Conservation (phyloP, 1,139 yeast species). For the Suhomyces bokatorum region DNA sequence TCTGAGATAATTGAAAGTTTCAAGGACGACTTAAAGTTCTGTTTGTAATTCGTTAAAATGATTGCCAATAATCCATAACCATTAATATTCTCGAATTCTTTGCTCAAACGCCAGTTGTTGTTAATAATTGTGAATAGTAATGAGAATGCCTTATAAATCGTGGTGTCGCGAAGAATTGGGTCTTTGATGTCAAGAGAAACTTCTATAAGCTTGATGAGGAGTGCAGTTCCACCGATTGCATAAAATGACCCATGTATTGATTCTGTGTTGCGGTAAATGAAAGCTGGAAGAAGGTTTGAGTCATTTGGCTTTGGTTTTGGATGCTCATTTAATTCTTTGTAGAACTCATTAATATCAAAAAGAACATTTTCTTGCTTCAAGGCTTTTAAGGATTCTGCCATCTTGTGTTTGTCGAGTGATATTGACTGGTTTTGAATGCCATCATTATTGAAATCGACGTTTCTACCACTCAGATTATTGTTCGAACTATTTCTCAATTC, state of each 20-base stretch:
- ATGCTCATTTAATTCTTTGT: slow-evolving; percentile 8
- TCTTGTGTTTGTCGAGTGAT: slow-evolving; percentile 21
- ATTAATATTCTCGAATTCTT: slow-evolving; percentile 45
- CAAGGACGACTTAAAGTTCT: slow-evolving; percentile 22
- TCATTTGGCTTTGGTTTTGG: not conserved
- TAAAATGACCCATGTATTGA: slow-evolving; percentile 36
- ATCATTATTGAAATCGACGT: not conserved
- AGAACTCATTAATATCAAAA: slow-evolving; percentile 33
- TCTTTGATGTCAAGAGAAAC: slow-evolving; percentile 20
- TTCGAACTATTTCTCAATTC: not conserved
- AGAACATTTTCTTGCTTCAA: slow-evolving; percentile 31
- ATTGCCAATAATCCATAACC: slow-evolving; percentile 43
- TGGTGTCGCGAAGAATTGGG: slow-evolving; percentile 20
- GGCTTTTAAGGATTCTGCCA: slow-evolving; percentile 23
- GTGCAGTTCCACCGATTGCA: slow-evolving; percentile 38
- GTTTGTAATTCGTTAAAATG: slow-evolving; percentile 32
- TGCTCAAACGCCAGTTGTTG: slow-evolving; percentile 39
- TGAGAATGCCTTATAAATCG: slow-evolving; percentile 25
- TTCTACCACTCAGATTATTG: not conserved
- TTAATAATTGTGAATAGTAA: slow-evolving; percentile 31
- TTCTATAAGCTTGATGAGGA: slow-evolving; percentile 36
- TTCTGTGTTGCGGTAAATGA: slow-evolving; percentile 26
- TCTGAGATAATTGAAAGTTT: slow-evolving; percentile 14
- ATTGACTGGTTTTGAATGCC: slow-evolving; percentile 1
- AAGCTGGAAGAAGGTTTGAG: slow-evolving; percentile 2